Conservation (phyloP, 192 early-diverging fungal species). For the Dissophora globulifera region DNA sequence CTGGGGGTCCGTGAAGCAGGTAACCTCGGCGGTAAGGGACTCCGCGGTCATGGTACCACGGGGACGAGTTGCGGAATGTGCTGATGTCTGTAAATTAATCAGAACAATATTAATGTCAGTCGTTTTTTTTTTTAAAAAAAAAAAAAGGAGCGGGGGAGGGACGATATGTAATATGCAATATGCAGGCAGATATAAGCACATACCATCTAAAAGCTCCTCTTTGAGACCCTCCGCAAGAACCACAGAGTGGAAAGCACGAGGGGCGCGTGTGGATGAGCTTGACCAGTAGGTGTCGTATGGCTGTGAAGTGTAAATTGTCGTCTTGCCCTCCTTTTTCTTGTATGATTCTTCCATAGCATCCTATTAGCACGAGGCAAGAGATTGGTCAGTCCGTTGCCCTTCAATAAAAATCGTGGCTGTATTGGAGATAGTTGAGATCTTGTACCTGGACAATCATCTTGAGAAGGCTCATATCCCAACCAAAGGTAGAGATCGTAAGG, state of each 20-base stretch:
- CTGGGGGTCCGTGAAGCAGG: constrained; percentile 65
- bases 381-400: no score
- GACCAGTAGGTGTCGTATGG: constrained; percentile 54
- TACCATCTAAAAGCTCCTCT: constrained; percentile 54
- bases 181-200: no score
- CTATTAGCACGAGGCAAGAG: background rate
- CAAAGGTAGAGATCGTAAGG: constrained; percentile 42
- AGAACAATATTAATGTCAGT: no score
- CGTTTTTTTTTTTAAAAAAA: no score
- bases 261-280: constrained; percentile 32
- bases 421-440: background rate
- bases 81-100: constrained; percentile 50
- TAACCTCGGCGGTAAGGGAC: constrained; percentile 66
- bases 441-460: constrained; percentile 41
- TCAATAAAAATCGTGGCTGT: no score
- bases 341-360: constrained; percentile 51
- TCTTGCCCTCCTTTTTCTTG: constrained; percentile 54
- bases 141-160: no score
- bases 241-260: constrained; percentile 59
- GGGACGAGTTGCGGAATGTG: constrained; percentile 53
- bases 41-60: constrained; percentile 61
- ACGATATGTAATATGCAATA: no score
- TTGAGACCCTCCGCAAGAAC: constrained; percentile 61
- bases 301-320: constrained; percentile 49
- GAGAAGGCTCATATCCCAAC: constrained; percentile 36